Base-by-base conservation (phyloP, 805 yeast genomes). In the Hanseniaspora lachancei region DNA sequence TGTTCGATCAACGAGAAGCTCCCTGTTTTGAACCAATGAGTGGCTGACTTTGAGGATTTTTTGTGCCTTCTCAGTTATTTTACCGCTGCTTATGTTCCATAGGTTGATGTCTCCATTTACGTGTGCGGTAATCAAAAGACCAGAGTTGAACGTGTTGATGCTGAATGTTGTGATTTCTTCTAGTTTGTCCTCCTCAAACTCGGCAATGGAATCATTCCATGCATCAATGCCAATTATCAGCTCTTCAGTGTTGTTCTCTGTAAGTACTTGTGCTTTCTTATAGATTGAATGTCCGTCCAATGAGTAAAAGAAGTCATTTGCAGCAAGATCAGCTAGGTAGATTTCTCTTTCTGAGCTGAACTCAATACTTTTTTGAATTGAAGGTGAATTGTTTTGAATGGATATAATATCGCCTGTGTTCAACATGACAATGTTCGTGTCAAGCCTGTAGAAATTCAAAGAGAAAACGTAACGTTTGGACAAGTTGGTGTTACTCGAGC, bases 191-290 rank as follows among this genome's bases (percentile, higher is more conserved):
- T 52, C 56, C 23, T 52, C 56, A 39, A 16, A 52, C 20, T 52
- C 56, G 1, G 56, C 56, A 36, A 52, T 32, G 2, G 44, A 27
- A 7, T 52, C 56, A 39, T 52, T 52, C 56, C 56, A 52, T 23
- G 12, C 21, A 16, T 44, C 21, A 9, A 46, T 52, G 20, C 46
- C 50, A 10, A 52, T 16, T n/a, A 52, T 8, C 15, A 46, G 7
- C 1, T 29, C 18, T 15, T 35, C 16, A 41, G n/a, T 5, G 24
- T 12, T 21, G n/a, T 24, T 39, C 13, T 38, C n/a, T 35, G 16
- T 36, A 13, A 8, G n/a, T 35, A 23, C 16, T 10, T 29, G 39
- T 8, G 21, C 0, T 15, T 52, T 52, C 8, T 20, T 41, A n/a
- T 35, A 18, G 5, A 52, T 32, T 5, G 18, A 16, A 2, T 12